Percentiles rank a stretch among this genome's conserved stretches.
phyloP scores from a whole-genome alignment of 164 flowering plant species.

The Hamamelis virginiana region DNA sequence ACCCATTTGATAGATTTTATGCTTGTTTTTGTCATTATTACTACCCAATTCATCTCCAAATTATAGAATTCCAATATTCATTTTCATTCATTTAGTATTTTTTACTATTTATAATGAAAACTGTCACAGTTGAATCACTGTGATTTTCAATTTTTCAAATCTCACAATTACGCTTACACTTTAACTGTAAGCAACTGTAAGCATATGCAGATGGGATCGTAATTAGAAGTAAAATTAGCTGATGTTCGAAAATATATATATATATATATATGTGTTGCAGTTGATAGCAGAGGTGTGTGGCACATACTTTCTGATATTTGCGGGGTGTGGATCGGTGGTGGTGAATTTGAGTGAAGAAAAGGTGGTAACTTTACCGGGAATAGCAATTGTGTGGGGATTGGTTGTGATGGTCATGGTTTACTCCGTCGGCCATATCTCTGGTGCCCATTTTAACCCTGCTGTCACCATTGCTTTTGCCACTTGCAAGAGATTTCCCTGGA shows the following conservation, averaged over 20 bases:
- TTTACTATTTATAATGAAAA: no score
- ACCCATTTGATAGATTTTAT: neutral
- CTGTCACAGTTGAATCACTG: no score
- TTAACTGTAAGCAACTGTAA: no score
- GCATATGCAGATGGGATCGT: no score
- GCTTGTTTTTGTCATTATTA: no score
- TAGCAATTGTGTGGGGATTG: constrained; percentile 55
- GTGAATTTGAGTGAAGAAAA: constrained; percentile 38
- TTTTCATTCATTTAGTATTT: no score
- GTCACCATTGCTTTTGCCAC: constrained; percentile 62
- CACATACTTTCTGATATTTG: constrained; percentile 60
- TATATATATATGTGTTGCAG: no score
- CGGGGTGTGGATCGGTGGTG: constrained; percentile 54
- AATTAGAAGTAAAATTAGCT: no score
- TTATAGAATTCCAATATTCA: no score
- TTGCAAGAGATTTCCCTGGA: constrained; percentile 56
- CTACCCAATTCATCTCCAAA: neutral
- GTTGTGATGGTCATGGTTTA: constrained; percentile 64
- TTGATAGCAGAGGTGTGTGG: constrained; percentile 60
- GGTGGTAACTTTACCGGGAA: constrained; percentile 46
- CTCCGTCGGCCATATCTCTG: constrained; percentile 60
- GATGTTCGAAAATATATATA: no score
- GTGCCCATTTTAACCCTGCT: constrained; percentile 67
- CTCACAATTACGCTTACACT: no score
- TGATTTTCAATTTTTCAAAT: no score